Evolutionary conservation across 345 rosid genomes (phyloP), one percentile per base, ranked within the genome.

Genomic region (Anacardium occidentale): DNA sequence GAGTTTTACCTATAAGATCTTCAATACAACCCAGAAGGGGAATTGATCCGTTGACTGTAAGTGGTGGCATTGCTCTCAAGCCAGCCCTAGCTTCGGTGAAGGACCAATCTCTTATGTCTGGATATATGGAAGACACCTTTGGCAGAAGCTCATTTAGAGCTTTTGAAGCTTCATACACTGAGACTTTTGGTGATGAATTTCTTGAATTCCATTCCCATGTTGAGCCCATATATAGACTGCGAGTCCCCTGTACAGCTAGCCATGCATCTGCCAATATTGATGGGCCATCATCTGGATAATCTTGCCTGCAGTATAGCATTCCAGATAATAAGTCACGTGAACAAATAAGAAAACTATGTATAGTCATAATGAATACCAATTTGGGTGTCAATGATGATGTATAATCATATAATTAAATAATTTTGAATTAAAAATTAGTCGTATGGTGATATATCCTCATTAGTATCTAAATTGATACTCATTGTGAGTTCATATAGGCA

Each of bases 201-300:
- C 86, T 88, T 45, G 97, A 94, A 64, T 84, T 83, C 97, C 97
- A 94, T 47, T 94, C 95, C 97, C 97, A 89, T 25, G 97, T 94
- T 26, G 98, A 88, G 66, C 97, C 98, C 85, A 90, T 71, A 72
- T 75, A 81, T 22, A 89, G 52, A 74, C 82, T 79, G 44, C 80
- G 87, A 11, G 81, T 84, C 62, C 97, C 97, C 78, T 85, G 93
- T 52, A 90, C 70, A 1, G 97, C 89, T 42, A 94, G 87, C 97
- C 98, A 94, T 57, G 90, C 95, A 71, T 91, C 92, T 67, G 97
- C 88, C 58, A 94, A 69, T 64, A 91, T 84, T 5, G 97, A 92
- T 34, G 97, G 97, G 76, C 91, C 85, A 54, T 48, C 68, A 12
- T 82, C 86, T 25, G 87, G 92, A 73, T 87, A 94, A 58, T 82